A percentile compares a stretch with the other conserved stretches of the same genome.
phyloP scores from a whole-genome alignment of 1,139 yeast genomes.

The Kodamaea suecica region DNA sequence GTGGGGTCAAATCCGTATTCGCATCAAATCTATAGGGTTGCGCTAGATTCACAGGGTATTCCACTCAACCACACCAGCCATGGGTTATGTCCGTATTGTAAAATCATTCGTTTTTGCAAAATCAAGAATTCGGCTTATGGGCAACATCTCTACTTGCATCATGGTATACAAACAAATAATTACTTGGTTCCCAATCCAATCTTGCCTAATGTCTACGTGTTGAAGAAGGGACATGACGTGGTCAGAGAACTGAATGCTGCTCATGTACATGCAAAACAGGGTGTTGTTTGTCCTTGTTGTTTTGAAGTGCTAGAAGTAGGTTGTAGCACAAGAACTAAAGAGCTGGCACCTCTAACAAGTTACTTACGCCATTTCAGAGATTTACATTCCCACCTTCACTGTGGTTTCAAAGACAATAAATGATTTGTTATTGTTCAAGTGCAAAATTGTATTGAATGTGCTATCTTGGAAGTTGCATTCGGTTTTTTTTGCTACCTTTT shows the following conservation, averaged over 20 bases:
- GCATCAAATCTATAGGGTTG: neutral
- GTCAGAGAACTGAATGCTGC: conserved; percentile 12
- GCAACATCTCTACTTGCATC: conserved; percentile 31
- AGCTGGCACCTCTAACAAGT: conserved; percentile 14
- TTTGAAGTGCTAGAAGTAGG: conserved; percentile 14
- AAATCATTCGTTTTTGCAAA: conserved; percentile 22
- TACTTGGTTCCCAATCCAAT: conserved; percentile 18
- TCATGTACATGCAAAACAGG: conserved; percentile 11
- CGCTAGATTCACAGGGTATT: neutral
- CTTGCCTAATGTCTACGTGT: conserved; percentile 13
- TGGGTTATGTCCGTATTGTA: conserved; percentile 36
- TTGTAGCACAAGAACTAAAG: conserved; percentile 14
- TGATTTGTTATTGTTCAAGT: too few relatives aligned
- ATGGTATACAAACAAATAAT: conserved; percentile 24
- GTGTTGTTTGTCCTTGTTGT: conserved; percentile 19
- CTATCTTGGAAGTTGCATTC: too few relatives aligned
- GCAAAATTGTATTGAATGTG: too few relatives aligned
- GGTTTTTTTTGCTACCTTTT: too few relatives aligned
- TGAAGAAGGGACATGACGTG: conserved; percentile 11
- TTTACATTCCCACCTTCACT: conserved; percentile 1
- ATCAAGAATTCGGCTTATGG: conserved; percentile 32
- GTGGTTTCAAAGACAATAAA: too few relatives aligned
- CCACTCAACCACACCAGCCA: conserved; percentile 23
- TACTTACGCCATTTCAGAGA: conserved; percentile 16
- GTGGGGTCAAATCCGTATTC: neutral